Evolutionary conservation across 176 grass and related monocot genomes (phyloP).

Genomic region (Chrysopogon serrulatus): DNA sequence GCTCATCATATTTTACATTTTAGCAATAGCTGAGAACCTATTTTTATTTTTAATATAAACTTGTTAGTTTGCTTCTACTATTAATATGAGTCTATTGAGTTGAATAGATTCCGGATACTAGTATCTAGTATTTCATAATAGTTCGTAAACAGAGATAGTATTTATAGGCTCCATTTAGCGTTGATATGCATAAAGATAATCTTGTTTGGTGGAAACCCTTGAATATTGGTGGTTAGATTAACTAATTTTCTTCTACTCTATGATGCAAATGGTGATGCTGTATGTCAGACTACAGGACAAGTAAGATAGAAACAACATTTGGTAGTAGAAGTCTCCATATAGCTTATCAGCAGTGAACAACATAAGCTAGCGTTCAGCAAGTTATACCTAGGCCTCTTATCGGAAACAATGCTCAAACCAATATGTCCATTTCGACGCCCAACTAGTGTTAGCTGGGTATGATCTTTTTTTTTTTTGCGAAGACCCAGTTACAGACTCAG

Average conservation of each 20-base stretch:
- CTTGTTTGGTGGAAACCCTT: not conserved
- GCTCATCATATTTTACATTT: not conserved
- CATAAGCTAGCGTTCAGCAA: not conserved
- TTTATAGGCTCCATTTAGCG: not conserved
- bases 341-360: not conserved
- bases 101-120: not conserved
- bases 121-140: not conserved
- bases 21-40: not conserved
- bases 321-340: not conserved
- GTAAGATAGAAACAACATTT: not conserved
- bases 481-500: too few relatives aligned
- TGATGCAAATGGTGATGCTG: not conserved
- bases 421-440: not conserved
- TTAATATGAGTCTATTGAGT: not conserved
- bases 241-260: not conserved
- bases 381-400: not conserved
- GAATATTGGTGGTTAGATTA: not conserved
- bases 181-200: not conserved
- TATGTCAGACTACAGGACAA: not conserved
- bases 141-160: not conserved
- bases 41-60: not conserved
- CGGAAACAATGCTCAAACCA: not conserved
- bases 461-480: too few relatives aligned
- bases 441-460: not conserved
- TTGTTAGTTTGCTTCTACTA: not conserved